Evolutionary conservation across 2,329 filamentous ascomycete genomes (phyloP), one percentile per base, ranked within the genome.

Genomic region (Botryosphaeria dothidea): DNA sequence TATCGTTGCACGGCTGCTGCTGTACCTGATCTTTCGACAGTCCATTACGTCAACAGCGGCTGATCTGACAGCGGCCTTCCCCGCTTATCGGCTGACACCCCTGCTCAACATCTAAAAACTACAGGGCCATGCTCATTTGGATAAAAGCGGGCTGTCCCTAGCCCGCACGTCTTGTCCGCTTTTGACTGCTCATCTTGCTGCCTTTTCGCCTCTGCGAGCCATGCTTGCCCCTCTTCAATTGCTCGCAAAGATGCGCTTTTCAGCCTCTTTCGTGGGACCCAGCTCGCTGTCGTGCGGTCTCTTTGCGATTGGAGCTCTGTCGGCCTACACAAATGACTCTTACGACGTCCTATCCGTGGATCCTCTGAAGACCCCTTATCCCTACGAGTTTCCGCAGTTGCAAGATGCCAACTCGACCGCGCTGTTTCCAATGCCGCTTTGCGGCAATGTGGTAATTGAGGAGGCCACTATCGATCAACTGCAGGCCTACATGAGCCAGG

Each of bases 381-480:
- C 75, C 2, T 78, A 76, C 65, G 69, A 72, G n/a, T 79, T 77
- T 48, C 77, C 78, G 6, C 17, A 3, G 21, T 13, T 51, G 21
- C 45, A 51, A 23, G 19, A 29, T 43, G 60, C 60, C 29, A 62
- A 62, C 27, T 51, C 60, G 7, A 41, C 29, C n/a, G 13, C 68
- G 2, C 68, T 83, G 34, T 91, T 92, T 70, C 84, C 87, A 2
- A 90, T 91, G 88, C 81, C 80, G 0, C 73, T 73, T 13, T 92
- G 90, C 73, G 76, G 84, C 64, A 84, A 83, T 9, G 82, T 90
- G 68, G 78, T 80, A 54, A 79, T 92, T 17, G 88, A 91, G 74
- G 90, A 92, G 73, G 88, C 88, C 17, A 88, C 85, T 6, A 89
- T 92, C 67, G 88, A 90, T 67, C 78, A 89, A 66, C 83, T 92